Evolutionary conservation across 2,329 filamentous ascomycete genomes (phyloP), one percentile per base, ranked within the genome.

Genomic region (Exophiala calicioides): DNA sequence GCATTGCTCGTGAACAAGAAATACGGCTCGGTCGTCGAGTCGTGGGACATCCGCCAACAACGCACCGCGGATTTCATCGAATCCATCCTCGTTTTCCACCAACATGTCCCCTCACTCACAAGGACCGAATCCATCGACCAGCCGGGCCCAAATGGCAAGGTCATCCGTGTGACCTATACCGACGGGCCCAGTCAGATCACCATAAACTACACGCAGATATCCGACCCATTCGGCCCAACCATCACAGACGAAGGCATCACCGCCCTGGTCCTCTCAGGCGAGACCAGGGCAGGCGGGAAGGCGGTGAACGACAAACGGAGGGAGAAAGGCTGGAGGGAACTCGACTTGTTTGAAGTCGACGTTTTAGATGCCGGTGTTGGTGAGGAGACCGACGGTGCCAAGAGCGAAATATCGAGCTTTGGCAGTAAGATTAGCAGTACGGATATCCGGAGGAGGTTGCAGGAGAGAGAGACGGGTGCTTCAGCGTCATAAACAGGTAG

Each of bases 401-500:
- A 70, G 68, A 55, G 71, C 64, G 60, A 53, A 19, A 65, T 68
- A n/a, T 35, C 82, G 46, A 76, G 79, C 55, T 95, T 94, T 67
- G 80, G 84, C 19, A 78, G 80, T 52, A 97, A 96, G 71, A 87
- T 96, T 58, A 95, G 90, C 73, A 96, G 90, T 68, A 94, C 90
- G 1, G 86, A 86, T 47, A 95, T 95, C 58, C 75, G 85, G 56
- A 76, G 77, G 52, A 74, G 74, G 26, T 16, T 59, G 10, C 36
- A 45, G 23, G 41, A 48, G 32, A 30, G 23, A 27, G n/a, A 18
- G 16, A 13, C 29, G 13, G 27, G 13, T 13, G 23, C 21, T 15
- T 7, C 35, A 16, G n/a, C 21, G 18, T 18, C 21, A 24, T 24
- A 13, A 38, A 5, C 3, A 38, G 19, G n/a, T n/a, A n/a, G n/a